These are phyloP conservation scores for Dictyostelium purpureum DNA, from an alignment of 78 protist species.

Conservation along the genomic window DNA sequence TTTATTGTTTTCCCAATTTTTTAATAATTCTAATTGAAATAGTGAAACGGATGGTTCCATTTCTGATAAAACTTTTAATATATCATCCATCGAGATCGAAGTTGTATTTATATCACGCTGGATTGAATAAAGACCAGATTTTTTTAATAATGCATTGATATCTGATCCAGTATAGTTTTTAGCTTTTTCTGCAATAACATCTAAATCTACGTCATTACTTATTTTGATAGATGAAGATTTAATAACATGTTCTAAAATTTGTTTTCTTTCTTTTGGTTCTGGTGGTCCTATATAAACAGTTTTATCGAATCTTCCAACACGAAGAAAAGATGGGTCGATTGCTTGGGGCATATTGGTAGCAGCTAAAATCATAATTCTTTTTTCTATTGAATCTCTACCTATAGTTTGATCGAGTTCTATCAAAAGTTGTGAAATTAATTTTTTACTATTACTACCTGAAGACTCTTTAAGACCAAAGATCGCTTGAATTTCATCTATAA, in stretches of 20 bases:
- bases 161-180: slow-evolving; percentile 99
- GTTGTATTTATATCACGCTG: slow-evolving; percentile 14
- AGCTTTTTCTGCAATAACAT: slow-evolving; percentile 92
- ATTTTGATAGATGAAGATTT: slow-evolving; percentile 96
- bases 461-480: slow-evolving; percentile 98
- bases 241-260: slow-evolving; percentile 93
- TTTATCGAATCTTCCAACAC: slow-evolving; percentile 99
- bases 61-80: slow-evolving; percentile 9
- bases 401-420: slow-evolving; percentile 99
- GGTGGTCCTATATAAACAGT: slow-evolving; percentile 99
- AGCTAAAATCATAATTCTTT: slow-evolving; percentile 99
- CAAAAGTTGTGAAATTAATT: slow-evolving; percentile 99
- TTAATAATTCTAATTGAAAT: neutral
- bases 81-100: neutral
- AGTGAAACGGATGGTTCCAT: slow-evolving; percentile 21
- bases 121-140: slow-evolving; percentile 97
- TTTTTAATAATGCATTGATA: slow-evolving; percentile 98
- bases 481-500: slow-evolving; percentile 99
- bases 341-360: slow-evolving; percentile 99
- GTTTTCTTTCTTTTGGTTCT: slow-evolving; percentile 91
- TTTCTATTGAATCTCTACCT: slow-evolving; percentile 87
- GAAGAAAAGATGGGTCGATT: slow-evolving; percentile 98
- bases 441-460: slow-evolving; percentile 99
- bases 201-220: slow-evolving; percentile 92
- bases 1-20: slow-evolving; percentile 33